These are phyloP conservation scores for Gloeostereum incarnatum DNA, from an alignment of 768 basidiomycete genomes.

Conservation along the genomic window DNA sequence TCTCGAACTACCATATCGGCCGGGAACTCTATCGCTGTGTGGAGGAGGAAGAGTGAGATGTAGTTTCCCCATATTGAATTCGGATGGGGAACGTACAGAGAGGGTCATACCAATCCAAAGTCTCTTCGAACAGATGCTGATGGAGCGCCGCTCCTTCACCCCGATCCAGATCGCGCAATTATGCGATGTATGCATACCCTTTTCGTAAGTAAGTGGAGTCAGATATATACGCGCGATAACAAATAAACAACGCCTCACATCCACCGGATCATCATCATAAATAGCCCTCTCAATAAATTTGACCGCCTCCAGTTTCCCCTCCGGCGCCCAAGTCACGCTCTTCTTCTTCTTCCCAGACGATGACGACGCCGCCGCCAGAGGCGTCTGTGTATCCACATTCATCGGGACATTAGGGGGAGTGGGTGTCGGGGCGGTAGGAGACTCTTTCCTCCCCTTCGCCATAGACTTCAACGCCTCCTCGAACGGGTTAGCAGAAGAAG, in stretches of 20 bases:
- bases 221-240: slow-evolving; percentile 18
- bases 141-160: slow-evolving; percentile 83
- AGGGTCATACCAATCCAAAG: slow-evolving; percentile 81
- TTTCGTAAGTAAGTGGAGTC: slow-evolving; percentile 27
- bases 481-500: slow-evolving; percentile 73
- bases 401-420: slow-evolving; percentile 21
- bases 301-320: slow-evolving; percentile 63
- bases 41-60: slow-evolving; percentile 5
- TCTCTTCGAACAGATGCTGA: slow-evolving; percentile 76
- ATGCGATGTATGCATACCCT: slow-evolving; percentile 67
- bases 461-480: slow-evolving; percentile 75
- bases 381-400: slow-evolving; percentile 7
- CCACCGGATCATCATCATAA: slow-evolving; percentile 82
- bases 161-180: slow-evolving; percentile 81
- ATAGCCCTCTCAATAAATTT: slow-evolving; percentile 78
- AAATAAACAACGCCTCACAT: slow-evolving; percentile 55
- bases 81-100: slow-evolving; percentile 43
- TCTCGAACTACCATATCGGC: slow-evolving; percentile 38
- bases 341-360: slow-evolving; percentile 56
- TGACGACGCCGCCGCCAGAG: slow-evolving; percentile 5
- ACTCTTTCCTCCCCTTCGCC: slow-evolving; percentile 51
- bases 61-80: slow-evolving; percentile 10
- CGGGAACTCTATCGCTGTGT: slow-evolving; percentile 55
- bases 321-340: slow-evolving; percentile 70
- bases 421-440: slow-evolving; percentile 53